A percentile compares a stretch with the other conserved stretches of the same genome.
Conservation (phyloP, 169 alveolate genomes). For the Sarcocystis neurona region DNA sequence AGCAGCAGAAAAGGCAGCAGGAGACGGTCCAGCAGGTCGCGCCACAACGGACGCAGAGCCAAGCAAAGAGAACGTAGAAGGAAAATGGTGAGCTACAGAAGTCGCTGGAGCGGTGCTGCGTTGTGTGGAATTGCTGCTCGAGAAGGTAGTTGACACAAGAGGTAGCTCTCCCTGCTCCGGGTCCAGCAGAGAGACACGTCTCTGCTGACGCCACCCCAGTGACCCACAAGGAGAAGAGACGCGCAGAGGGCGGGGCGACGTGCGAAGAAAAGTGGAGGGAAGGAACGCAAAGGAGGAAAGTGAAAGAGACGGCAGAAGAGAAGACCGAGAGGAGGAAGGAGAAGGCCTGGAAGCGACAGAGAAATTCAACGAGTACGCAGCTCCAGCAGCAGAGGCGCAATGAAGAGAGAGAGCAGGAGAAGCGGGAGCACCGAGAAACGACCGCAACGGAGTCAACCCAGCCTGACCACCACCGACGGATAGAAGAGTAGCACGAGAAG, state of each 20-base stretch:
- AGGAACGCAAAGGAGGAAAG: neutral
- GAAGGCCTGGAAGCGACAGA: neutral
- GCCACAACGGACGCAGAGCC: too few relatives aligned
- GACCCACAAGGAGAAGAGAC: neutral
- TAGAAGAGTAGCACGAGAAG: neutral
- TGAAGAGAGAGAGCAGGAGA: neutral
- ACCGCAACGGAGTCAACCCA: neutral
- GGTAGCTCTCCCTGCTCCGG: neutral
- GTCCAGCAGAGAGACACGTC: neutral
- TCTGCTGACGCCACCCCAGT: neutral
- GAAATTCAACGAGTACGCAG: neutral
- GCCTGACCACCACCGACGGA: neutral
- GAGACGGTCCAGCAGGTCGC: too few relatives aligned
- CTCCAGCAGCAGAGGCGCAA: neutral
- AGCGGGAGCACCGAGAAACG: neutral
- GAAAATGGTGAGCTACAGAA: too few relatives aligned
- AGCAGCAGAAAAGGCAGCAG: too few relatives aligned
- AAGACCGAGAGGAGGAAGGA: neutral
- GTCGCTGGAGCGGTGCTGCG: too few relatives aligned
- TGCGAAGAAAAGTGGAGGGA: neutral
- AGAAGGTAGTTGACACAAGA: too few relatives aligned
- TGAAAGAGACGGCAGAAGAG: neutral
- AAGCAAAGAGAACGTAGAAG: too few relatives aligned
- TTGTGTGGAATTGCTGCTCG: too few relatives aligned
- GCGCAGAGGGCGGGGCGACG: neutral